Percentiles rank a stretch among this genome's conserved stretches.
Evolutionary conservation across 139 green algal genomes (phyloP).

Genomic region (Ettlia oleoabundans): DNA sequence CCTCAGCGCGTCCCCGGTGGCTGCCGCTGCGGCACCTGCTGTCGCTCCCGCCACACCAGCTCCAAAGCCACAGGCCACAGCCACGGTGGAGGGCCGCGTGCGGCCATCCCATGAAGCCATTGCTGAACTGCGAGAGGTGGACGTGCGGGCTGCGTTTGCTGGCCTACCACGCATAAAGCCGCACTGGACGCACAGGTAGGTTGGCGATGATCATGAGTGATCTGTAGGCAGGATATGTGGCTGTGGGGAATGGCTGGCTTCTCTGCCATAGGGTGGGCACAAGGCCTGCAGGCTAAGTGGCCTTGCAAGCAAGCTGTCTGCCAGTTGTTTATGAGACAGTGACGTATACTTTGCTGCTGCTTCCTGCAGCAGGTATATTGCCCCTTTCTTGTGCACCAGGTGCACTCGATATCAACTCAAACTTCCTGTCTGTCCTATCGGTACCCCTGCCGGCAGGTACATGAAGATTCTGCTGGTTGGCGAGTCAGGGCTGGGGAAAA

Average conservation of each 20-base stretch:
- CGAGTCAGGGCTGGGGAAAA: conserved; percentile 57
- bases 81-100: conserved; percentile 4
- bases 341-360: too few species aligned
- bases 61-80: not conserved
- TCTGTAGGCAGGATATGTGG: too few species aligned
- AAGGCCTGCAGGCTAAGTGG: too few species aligned
- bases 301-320: too few species aligned
- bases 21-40: not conserved
- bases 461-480: conserved; percentile 70
- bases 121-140: conserved; percentile 24
- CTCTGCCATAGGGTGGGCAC: too few species aligned
- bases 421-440: not conserved
- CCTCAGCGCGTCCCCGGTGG: not conserved
- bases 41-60: not conserved
- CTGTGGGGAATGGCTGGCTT: too few species aligned
- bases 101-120: not conserved
- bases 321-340: too few species aligned
- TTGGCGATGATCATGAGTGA: not conserved
- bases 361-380: too few species aligned
- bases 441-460: conserved; percentile 25
- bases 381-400: too few species aligned
- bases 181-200: conserved; percentile 44
- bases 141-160: conserved; percentile 44
- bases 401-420: too few species aligned
- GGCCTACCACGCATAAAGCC: conserved; percentile 50